Conservation (phyloP, 2,329 filamentous ascomycete genomes). For the Phyllosticta capitalensis region DNA sequence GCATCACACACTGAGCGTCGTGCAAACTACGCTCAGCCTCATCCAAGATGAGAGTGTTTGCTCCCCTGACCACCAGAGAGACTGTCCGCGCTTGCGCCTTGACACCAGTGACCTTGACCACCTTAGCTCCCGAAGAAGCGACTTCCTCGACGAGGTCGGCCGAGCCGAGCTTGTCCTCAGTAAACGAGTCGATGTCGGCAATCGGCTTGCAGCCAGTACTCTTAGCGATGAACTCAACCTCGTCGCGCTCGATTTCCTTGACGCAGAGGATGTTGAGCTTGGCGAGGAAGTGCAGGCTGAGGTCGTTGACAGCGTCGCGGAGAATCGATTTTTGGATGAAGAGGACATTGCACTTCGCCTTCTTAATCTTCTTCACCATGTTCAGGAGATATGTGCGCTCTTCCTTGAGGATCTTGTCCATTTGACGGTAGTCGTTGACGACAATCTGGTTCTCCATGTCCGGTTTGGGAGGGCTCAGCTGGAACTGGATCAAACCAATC, state of each 20-base stretch:
- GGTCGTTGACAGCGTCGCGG: constrained; percentile 92
- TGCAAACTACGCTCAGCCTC: constrained; percentile 95
- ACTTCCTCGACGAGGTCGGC: constrained; percentile 93
- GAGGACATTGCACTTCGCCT: constrained; percentile 98
- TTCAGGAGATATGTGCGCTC: constrained; percentile 96
- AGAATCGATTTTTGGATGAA: constrained; percentile 98
- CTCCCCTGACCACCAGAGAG: constrained; percentile 87
- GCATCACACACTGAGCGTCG: constrained; percentile 94
- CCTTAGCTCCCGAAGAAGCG: constrained; percentile 75
- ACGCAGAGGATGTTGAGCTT: constrained; percentile 92
- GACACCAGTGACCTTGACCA: constrained; percentile 91
- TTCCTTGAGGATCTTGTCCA: constrained; percentile 99
- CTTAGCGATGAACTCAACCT: constrained; percentile 99
- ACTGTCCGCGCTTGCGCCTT: constrained; percentile 78
- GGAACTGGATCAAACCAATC: constrained; percentile 97
- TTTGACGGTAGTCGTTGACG: constrained; percentile 98
- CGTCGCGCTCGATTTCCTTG: constrained; percentile 97
- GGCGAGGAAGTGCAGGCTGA: constrained; percentile 93
- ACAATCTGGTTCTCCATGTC: constrained; percentile 99
- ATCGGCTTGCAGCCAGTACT: constrained; percentile 98
- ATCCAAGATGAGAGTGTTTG: constrained; percentile 88
- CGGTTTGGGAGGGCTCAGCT: constrained; percentile 94
- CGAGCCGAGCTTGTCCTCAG: constrained; percentile 91
- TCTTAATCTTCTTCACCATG: constrained; percentile 99
- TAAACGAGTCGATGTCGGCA: constrained; percentile 96